Evolutionary conservation across 2,329 filamentous ascomycete species (phyloP).

Genomic region (Aspergillus hiratsukae): DNA sequence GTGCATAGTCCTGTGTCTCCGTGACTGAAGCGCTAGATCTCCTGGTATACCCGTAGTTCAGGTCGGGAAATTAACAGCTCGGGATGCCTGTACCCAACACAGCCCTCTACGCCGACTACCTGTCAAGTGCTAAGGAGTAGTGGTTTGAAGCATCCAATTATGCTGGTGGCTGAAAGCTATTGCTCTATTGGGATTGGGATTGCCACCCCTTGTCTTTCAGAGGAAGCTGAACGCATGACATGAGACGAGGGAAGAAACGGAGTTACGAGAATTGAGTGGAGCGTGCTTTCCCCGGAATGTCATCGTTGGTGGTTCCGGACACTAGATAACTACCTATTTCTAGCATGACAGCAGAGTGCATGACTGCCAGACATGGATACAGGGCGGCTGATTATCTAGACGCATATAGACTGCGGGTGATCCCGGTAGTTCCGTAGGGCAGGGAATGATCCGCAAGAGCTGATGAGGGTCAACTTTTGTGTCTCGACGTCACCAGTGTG

Average conservation of each 20-base stretch:
- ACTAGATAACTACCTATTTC: neutral
- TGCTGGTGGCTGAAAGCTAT: neutral
- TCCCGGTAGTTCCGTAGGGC: conserved; percentile 8
- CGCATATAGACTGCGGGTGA: conserved; percentile 6
- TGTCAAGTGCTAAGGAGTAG: neutral
- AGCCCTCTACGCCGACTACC: neutral
- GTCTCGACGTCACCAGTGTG: neutral
- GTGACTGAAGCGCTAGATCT: too few species aligned
- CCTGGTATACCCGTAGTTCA: neutral
- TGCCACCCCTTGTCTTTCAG: too few species aligned
- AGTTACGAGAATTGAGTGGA: neutral
- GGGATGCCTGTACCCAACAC: neutral
- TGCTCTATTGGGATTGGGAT: too few species aligned
- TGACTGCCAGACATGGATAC: neutral
- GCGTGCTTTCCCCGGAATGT: neutral
- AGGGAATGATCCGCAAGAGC: conserved; percentile 2
- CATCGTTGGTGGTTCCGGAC: neutral
- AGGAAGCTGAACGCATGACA: neutral
- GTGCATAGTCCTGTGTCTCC: too few species aligned
- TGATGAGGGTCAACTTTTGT: neutral
- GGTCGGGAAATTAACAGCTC: neutral
- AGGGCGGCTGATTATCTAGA: neutral
- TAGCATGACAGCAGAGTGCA: neutral
- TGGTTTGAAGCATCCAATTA: neutral
- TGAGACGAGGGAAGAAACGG: neutral